Percentiles rank a stretch among this genome's conserved stretches.
Evolutionary conservation across 1,284 basidiomycete genomes (phyloP).

Genomic region (Schizopora paradoxa): DNA sequence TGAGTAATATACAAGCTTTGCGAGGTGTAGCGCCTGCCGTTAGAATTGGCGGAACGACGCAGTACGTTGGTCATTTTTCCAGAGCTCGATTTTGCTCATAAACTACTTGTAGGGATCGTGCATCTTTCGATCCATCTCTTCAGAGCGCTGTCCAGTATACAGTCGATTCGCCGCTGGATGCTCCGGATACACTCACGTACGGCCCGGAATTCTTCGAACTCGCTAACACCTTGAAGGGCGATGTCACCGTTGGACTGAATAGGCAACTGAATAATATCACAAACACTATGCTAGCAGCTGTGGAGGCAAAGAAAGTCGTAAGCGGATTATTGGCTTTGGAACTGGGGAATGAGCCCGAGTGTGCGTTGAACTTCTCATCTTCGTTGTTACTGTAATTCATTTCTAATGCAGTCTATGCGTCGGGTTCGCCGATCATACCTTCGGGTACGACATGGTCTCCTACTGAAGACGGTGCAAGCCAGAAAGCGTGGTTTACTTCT

Average conservation of each 20-base stretch:
- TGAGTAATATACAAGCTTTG: slow-evolving; percentile 32
- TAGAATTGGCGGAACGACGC: slow-evolving; percentile 40
- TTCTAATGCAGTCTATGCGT: slow-evolving; percentile 26
- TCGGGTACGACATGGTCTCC: slow-evolving; percentile 30
- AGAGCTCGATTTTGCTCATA: not conserved
- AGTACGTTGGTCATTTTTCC: slow-evolving; percentile 28
- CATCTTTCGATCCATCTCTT: slow-evolving; percentile 33
- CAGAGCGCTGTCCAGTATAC: slow-evolving; percentile 35
- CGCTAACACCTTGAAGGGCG: slow-evolving; percentile 30
- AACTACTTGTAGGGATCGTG: slow-evolving; percentile 31
- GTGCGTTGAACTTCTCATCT: slow-evolving; percentile 24
- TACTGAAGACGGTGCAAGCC: slow-evolving; percentile 31
- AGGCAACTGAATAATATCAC: slow-evolving; percentile 36
- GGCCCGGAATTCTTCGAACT: slow-evolving; percentile 38
- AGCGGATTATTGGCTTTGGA: slow-evolving; percentile 36
- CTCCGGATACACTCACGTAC: slow-evolving; percentile 35
- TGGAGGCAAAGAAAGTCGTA: slow-evolving; percentile 31
- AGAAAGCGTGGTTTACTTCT: slow-evolving; percentile 34
- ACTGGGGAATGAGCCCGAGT: slow-evolving; percentile 41
- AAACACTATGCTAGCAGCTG: slow-evolving; percentile 34
- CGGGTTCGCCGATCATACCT: slow-evolving; percentile 29
- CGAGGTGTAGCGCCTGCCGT: slow-evolving; percentile 34
- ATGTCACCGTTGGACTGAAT: slow-evolving; percentile 38
- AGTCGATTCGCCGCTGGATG: slow-evolving; percentile 34
- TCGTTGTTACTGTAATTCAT: not conserved